Conservation (phyloP, 768 basidiomycete species). For the Boletus tomentosulus region DNA sequence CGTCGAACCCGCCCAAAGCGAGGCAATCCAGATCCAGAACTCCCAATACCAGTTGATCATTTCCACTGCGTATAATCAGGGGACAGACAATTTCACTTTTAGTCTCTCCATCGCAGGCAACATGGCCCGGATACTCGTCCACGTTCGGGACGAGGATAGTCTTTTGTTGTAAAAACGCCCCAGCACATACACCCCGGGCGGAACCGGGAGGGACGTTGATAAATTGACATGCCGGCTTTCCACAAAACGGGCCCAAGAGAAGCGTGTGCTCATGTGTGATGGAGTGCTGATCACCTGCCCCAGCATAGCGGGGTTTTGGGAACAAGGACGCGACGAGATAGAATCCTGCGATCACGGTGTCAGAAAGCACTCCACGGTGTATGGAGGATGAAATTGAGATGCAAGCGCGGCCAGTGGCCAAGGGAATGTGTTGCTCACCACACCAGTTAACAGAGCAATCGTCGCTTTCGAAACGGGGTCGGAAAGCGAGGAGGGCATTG, state of each 20-base stretch:
- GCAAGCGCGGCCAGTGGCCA: neutral
- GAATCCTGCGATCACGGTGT: constrained; percentile 58
- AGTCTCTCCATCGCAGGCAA: constrained; percentile 89
- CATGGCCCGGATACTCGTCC: constrained; percentile 82
- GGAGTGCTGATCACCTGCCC: constrained; percentile 12
- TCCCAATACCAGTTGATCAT: constrained; percentile 40
- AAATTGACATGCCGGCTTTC: constrained; percentile 87
- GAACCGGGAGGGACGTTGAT: constrained; percentile 57
- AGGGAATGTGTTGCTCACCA: constrained; percentile 51
- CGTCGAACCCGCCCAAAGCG: constrained; percentile 62
- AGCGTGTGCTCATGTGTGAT: constrained; percentile 29
- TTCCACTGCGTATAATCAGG: constrained; percentile 40
- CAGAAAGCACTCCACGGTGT: constrained; percentile 7
- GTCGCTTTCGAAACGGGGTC: constrained; percentile 54
- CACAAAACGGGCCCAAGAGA: constrained; percentile 81
- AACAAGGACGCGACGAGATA: constrained; percentile 70
- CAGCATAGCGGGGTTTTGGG: constrained; percentile 39
- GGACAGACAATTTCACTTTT: constrained; percentile 90
- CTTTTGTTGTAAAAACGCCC: constrained; percentile 54
- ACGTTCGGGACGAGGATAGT: constrained; percentile 76
- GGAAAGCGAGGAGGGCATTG: constrained; percentile 68
- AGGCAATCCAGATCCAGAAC: constrained; percentile 88
- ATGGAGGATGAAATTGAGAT: neutral
- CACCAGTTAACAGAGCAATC: constrained; percentile 86
- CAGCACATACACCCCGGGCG: constrained; percentile 80